phyloP scores from a whole-genome alignment of 2,329 filamentous ascomycete species.

The Colletotrichum plurivorum region DNA sequence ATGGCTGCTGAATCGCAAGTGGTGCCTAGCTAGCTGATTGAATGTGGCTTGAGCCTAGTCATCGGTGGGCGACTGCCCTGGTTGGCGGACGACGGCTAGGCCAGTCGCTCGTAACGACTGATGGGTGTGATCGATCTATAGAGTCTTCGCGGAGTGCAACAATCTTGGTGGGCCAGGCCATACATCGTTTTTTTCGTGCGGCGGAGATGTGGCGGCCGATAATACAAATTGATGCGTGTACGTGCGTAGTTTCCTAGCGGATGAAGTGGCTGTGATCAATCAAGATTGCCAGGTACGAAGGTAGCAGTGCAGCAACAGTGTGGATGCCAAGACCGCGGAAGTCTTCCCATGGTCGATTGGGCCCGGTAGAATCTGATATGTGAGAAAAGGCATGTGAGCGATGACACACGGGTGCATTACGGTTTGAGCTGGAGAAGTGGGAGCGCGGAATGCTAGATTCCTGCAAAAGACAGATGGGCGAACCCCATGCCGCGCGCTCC shows the following conservation, averaged over 20 bases:
- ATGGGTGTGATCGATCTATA: not conserved
- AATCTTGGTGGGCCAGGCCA: slow-evolving; percentile 1
- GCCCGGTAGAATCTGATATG: slow-evolving; percentile 16
- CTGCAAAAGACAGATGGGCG: slow-evolving; percentile 5
- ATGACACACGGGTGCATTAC: slow-evolving; percentile 19
- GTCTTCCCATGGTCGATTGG: slow-evolving; percentile 25
- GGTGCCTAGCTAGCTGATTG: not conserved
- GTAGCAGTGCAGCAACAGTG: slow-evolving; percentile 21
- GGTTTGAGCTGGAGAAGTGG: slow-evolving; percentile 4
- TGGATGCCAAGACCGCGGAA: slow-evolving; percentile 36
- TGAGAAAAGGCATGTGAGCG: slow-evolving; percentile 18
- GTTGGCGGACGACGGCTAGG: not conserved
- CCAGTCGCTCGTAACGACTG: not conserved
- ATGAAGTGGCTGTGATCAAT: not conserved
- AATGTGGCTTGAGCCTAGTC: not conserved
- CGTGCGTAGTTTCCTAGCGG: slow-evolving; percentile 16
- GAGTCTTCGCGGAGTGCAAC: slow-evolving; percentile 1
- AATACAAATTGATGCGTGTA: slow-evolving; percentile 5
- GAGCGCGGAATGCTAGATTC: not conserved
- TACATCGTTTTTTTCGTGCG: slow-evolving; percentile 11
- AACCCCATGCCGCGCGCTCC: not conserved
- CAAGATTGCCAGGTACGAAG: slow-evolving; percentile 1
- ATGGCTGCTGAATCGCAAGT: not conserved
- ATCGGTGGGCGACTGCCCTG: not conserved
- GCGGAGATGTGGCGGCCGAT: slow-evolving; percentile 11